A percentile compares a stretch with the other conserved stretches of the same genome.
Conservation (phyloP, 148 eudicot genomes). For the Chenopodium album region DNA sequence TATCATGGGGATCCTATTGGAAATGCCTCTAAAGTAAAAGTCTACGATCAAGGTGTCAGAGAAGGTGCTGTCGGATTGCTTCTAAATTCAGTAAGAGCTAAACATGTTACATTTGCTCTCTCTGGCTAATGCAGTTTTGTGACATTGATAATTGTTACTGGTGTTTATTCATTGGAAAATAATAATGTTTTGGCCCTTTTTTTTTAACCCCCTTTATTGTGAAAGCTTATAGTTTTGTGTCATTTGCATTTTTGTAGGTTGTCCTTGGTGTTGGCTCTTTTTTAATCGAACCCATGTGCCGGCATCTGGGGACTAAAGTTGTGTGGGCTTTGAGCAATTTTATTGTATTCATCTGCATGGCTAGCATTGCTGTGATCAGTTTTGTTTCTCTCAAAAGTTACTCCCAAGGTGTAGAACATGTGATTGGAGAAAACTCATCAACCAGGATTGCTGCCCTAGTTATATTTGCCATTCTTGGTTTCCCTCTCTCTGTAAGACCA, state of each 20-base stretch:
- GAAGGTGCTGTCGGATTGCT: slow-evolving; percentile 99
- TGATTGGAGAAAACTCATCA: slow-evolving; percentile 54
- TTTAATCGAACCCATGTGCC: slow-evolving; percentile 91
- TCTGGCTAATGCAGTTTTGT: slow-evolving; percentile 3
- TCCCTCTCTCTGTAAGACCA: slow-evolving; percentile 86
- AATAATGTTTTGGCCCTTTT: not conserved
- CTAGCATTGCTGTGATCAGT: slow-evolving; percentile 81
- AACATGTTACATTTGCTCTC: slow-evolving; percentile 15
- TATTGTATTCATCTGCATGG: slow-evolving; percentile 82
- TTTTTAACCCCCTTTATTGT: not conserved
- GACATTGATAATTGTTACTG: not conserved
- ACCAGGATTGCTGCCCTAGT: slow-evolving; percentile 77
- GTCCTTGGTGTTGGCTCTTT: slow-evolving; percentile 87
- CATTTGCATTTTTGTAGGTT: slow-evolving; percentile 46
- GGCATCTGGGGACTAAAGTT: slow-evolving; percentile 69
- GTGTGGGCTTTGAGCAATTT: slow-evolving; percentile 95
- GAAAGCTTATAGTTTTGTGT: slow-evolving; percentile 1
- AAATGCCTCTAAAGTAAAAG: slow-evolving; percentile 44
- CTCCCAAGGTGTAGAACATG: slow-evolving; percentile 55
- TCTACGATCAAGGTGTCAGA: slow-evolving; percentile 93
- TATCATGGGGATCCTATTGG: slow-evolving; percentile 85
- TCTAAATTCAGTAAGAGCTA: slow-evolving; percentile 94
- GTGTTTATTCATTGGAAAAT: not conserved
- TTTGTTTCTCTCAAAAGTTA: slow-evolving; percentile 56
- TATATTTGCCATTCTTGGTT: slow-evolving; percentile 83